Evolutionary conservation across 2,329 filamentous ascomycete species (phyloP).

Genomic region (Aspergillus phoenicis): DNA sequence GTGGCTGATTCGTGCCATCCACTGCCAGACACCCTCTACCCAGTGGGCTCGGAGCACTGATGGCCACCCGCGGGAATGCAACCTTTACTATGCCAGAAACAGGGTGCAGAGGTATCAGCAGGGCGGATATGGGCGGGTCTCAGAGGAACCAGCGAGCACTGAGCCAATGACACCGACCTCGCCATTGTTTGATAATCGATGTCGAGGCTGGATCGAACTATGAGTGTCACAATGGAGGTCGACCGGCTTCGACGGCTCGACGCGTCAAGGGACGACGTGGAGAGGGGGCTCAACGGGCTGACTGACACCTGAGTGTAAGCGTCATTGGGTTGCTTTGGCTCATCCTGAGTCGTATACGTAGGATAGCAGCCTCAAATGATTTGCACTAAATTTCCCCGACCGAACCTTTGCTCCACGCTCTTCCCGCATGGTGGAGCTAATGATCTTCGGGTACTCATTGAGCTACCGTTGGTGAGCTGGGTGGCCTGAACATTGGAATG

Average conservation of each 20-base stretch:
- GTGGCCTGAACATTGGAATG: constrained; percentile 34
- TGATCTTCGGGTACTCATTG: constrained; percentile 19
- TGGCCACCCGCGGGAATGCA: constrained; percentile 42
- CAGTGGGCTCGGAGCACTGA: constrained; percentile 23
- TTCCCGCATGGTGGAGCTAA: constrained; percentile 17
- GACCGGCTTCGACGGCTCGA: constrained; percentile 14
- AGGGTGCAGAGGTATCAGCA: constrained; percentile 28
- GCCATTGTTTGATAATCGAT: constrained; percentile 2
- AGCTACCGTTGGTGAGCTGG: constrained; percentile 18
- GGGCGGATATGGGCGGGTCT: constrained; percentile 28
- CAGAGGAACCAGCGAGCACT: constrained; percentile 16
- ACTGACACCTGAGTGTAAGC: constrained; percentile 33
- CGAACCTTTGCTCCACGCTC: constrained; percentile 18
- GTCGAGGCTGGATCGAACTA: constrained; percentile 6
- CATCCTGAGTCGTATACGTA: constrained; percentile 19
- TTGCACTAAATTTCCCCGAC: constrained; percentile 11
- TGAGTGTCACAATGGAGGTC: constrained; percentile 14
- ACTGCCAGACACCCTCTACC: constrained; percentile 22
- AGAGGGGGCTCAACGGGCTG: constrained; percentile 2
- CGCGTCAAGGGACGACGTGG: constrained; percentile 8
- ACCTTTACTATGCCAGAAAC: constrained; percentile 39
- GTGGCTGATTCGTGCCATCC: constrained; percentile 31
- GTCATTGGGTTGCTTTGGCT: constrained; percentile 33
- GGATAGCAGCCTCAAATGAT: constrained; percentile 17
- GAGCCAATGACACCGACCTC: constrained; percentile 20